Base-by-base conservation (phyloP, 2,329 filamentous ascomycete genomes). In the Aschersonia sp. region DNA sequence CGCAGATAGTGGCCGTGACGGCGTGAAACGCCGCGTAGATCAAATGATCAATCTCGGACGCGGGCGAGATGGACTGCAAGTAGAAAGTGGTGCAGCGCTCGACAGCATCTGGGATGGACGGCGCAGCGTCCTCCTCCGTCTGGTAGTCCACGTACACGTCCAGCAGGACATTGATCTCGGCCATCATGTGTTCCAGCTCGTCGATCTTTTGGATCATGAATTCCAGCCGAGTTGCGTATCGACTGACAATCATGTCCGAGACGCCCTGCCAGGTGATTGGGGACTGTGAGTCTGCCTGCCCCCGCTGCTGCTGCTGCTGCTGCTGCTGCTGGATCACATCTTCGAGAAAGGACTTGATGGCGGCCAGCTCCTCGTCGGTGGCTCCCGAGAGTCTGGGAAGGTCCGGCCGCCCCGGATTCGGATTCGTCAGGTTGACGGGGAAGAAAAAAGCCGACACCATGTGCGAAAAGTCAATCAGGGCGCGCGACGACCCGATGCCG, bases 181-280 rank as follows among this genome's bases (percentile, higher is more conserved):
- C 47, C 7, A 50, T 51, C 8, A 63, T 48, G 0, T 52, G n/a
- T 5, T 56, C 47, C 1, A 56, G 33, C 33, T 12, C 33, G 12
- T 46, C 1, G 58, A 53, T 37, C 49, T 39, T n/a, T 7, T 42
- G 6, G 10, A 31, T 56, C 47, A 70, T 60, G 30, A 62, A 54
- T 14, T 50, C 50, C n/a, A 85, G 61, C 14, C 73, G 65, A 37
- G 71, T 60, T 5, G 72, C 69, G 54, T 82, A 85, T 7, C 79
- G 70, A 9, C 64, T 60, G 1, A 83, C 68, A 5, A 85, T 63
- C 67, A 79, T 69, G 53, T 85, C 81, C 0, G 72, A 68, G 2
- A 80, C 65, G 0, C 65, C 70, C 56, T 83, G 81, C 81, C 81
- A 85, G 55, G 82, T 63, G 30, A 70, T 52, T 32, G 52, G 37